Evolutionary conservation across 2,329 filamentous ascomycete species (phyloP).

Genomic region (Fusarium caatingaense): DNA sequence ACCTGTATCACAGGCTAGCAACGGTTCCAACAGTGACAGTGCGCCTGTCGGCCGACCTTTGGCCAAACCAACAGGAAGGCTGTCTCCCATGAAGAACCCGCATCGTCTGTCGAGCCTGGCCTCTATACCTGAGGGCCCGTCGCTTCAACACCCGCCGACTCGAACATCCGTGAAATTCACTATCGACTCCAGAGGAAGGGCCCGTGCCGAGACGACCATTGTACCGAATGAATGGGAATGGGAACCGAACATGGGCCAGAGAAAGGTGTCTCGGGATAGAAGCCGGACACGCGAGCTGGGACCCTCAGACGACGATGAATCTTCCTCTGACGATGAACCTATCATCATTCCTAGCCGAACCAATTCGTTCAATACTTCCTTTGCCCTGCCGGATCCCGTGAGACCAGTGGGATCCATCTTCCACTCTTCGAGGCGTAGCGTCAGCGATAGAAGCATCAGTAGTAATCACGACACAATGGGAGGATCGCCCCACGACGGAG

Average conservation of each 20-base stretch:
- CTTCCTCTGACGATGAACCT: conserved; percentile 72
- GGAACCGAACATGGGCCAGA: conserved; percentile 44
- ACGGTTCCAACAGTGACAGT: conserved; percentile 47
- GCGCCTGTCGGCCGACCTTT: conserved; percentile 49
- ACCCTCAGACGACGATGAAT: conserved; percentile 64
- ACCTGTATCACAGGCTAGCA: conserved; percentile 50
- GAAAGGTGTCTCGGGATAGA: conserved; percentile 47
- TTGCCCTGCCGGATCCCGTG: conserved; percentile 65
- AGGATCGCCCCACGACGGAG: conserved; percentile 55
- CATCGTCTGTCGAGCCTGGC: conserved; percentile 63
- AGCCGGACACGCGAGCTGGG: conserved; percentile 54
- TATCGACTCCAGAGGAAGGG: conserved; percentile 71
- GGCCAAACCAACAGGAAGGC: conserved; percentile 58
- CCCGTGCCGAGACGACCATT: conserved; percentile 65
- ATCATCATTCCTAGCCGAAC: conserved; percentile 73
- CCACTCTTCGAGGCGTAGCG: conserved; percentile 59
- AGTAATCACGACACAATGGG: conserved; percentile 54
- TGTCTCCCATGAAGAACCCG: conserved; percentile 65
- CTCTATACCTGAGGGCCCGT: conserved; percentile 66
- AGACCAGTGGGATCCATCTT: conserved; percentile 63
- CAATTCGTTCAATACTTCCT: conserved; percentile 64
- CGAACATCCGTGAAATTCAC: conserved; percentile 71
- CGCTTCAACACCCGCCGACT: conserved; percentile 55
- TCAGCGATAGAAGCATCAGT: conserved; percentile 62
- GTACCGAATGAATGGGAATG: conserved; percentile 51